Evolutionary conservation across 441 rosid species (phyloP).

Genomic region (Populus hybrid): DNA sequence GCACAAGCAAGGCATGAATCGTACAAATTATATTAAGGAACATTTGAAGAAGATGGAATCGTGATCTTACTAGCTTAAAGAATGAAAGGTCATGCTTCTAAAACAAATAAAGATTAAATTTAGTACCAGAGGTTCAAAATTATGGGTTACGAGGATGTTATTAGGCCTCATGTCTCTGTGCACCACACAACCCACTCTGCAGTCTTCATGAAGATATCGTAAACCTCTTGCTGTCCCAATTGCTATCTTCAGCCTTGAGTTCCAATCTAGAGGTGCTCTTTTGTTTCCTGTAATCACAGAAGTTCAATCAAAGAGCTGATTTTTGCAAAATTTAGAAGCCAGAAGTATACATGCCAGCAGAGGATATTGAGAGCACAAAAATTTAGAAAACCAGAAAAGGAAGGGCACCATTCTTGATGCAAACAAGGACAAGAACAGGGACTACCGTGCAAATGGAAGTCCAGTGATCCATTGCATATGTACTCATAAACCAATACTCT

Average conservation of each 20-base stretch:
- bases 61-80: background rate
- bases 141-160: slow-evolving; percentile 66
- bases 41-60: background rate
- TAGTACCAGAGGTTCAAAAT: slow-evolving; percentile 66
- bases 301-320: background rate
- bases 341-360: background rate
- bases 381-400: background rate
- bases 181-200: slow-evolving; percentile 71
- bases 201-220: slow-evolving; percentile 75
- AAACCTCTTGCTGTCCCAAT: slow-evolving; percentile 66
- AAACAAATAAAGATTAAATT: background rate
- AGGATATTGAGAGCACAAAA: background rate
- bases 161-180: slow-evolving; percentile 62
- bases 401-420: background rate
- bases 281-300: slow-evolving; percentile 39
- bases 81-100: background rate
- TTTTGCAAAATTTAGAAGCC: slow-evolving; percentile 8
- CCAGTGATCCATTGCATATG: slow-evolving; percentile 68
- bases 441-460: slow-evolving; percentile 65
- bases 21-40: background rate
- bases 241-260: slow-evolving; percentile 55
- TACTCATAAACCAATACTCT: slow-evolving; percentile 66
- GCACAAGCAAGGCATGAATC: background rate
- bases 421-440: slow-evolving; percentile 4
- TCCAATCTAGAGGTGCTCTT: slow-evolving; percentile 41